Base-by-base conservation (phyloP, 2,329 filamentous ascomycete species). In the Lachnellula willkommii region DNA sequence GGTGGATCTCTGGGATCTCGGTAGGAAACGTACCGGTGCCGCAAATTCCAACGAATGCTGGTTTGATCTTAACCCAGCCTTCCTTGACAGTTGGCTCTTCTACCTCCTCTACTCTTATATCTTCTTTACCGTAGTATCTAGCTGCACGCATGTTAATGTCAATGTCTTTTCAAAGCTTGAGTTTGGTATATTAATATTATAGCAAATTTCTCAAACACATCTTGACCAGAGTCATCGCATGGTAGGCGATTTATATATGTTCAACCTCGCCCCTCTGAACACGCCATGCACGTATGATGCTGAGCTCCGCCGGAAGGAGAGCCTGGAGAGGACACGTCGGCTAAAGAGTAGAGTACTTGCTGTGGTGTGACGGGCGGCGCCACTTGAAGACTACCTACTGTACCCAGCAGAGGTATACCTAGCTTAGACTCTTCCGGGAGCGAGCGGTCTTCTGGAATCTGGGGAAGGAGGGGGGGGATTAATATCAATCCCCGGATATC, bases 91-190 rank as follows among this genome's bases (percentile, higher is more conserved):
- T 60, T 1, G 78, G 77, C 48, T 74, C 71, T 4, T 74, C 73
- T 26, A 83, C 71, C 58, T 78, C 66, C 60, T 82, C 79, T 60
- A 83, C 74, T 42, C 79, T 72, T 53, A 83, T 75, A 63, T 83
- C 79, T 60, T 77, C 74, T 57, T 76, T 77, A 15, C 79, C 79
- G 64, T 82, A 77, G 62, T 78, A 83, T 62, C 78, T 71, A 24
- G 77, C 75, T 47, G 80, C 80, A 60, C 74, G 74, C 80, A 82
- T 82, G 12, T 45, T 50, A 22, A 43, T 24, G 32, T 52, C 6
- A 36, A 20, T 15, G 14, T 22, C 2, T 5, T 15, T 40, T 15
- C 22, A 24, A 8, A 40, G 15, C 17, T 32, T 12, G 28, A 12
- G 3, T 12, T 32, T 11, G 11, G 28, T 32, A 32, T 32, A 4